Evolutionary conservation across 2,329 filamentous ascomycete genomes (phyloP).

Genomic region (Lomentospora prolificans): DNA sequence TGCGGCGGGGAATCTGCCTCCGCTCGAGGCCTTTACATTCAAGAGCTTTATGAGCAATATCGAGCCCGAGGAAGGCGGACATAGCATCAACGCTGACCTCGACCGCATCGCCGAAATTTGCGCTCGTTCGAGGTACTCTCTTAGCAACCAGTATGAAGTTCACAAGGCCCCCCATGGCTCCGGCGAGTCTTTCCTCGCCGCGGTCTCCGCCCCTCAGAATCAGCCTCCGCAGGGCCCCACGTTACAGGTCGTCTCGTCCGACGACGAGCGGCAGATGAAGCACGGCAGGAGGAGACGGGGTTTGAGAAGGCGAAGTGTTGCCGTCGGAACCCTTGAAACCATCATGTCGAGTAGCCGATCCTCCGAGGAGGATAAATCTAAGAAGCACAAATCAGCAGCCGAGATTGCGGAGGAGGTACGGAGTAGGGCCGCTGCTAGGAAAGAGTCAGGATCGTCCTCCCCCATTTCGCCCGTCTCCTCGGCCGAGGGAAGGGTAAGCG

Average conservation of each 20-base stretch:
- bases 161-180: conserved; percentile 54
- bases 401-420: conserved; percentile 46
- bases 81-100: conserved; percentile 46
- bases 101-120: conserved; percentile 60
- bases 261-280: conserved; percentile 39
- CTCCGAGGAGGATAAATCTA: conserved; percentile 51
- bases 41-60: conserved; percentile 53
- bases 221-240: conserved; percentile 37
- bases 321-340: conserved; percentile 54
- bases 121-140: conserved; percentile 52
- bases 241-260: conserved; percentile 45
- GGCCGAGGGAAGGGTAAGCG: conserved; percentile 13
- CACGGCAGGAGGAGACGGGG: conserved; percentile 31
- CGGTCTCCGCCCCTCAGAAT: conserved; percentile 16
- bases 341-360: conserved; percentile 58
- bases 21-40: conserved; percentile 54
- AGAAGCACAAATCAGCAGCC: conserved; percentile 44
- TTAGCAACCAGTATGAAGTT: conserved; percentile 59
- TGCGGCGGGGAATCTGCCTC: conserved; percentile 31
- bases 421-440: conserved; percentile 28
- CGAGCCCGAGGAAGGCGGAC: conserved; percentile 29
- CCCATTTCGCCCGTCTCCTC: conserved; percentile 21
- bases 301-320: conserved; percentile 35
- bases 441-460: conserved; percentile 23
- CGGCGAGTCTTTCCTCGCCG: conserved; percentile 35